Percentiles rank a stretch among this genome's conserved stretches.
Evolutionary conservation across 345 rosid genomes (phyloP).

Genomic region (Bruguiera sexangula): DNA sequence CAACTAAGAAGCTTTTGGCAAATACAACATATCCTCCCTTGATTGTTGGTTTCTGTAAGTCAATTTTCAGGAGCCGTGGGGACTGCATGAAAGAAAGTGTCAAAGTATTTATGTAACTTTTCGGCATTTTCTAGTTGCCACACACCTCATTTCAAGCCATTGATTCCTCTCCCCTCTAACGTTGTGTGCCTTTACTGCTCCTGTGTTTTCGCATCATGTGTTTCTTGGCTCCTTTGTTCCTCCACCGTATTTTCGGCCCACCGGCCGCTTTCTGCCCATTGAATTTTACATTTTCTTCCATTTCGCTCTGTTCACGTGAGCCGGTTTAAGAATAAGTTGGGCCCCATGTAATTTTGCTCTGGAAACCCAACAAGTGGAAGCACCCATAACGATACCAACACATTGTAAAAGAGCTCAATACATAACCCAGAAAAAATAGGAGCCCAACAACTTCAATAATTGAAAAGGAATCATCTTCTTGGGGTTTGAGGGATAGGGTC

Average conservation of each 20-base stretch:
- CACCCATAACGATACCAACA: no score
- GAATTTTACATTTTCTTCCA: not conserved
- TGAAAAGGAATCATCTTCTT: no score
- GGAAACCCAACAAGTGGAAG: no score
- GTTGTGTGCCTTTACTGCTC: constrained; percentile 10
- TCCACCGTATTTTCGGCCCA: not conserved
- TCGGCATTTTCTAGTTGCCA: constrained; percentile 15
- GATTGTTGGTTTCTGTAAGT: not conserved
- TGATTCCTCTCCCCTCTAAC: constrained; percentile 20
- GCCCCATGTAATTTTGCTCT: no score
- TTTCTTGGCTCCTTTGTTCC: not conserved
- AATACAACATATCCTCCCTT: no score
- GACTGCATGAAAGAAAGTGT: not conserved
- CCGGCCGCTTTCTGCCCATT: not conserved
- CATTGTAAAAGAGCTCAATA: no score
- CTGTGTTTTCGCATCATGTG: not conserved
- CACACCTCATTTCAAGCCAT: constrained; percentile 31
- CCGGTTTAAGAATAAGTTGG: no score
- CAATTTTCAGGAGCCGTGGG: not conserved
- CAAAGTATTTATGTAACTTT: constrained; percentile 3
- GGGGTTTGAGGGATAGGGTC: no score
- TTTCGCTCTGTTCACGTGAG: not conserved
- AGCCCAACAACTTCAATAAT: no score
- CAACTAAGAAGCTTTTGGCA: no score
- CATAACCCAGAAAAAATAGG: no score